These are phyloP conservation scores for Claviceps purpurea DNA, from an alignment of 2,329 filamentous ascomycete species.

Conservation along the genomic window DNA sequence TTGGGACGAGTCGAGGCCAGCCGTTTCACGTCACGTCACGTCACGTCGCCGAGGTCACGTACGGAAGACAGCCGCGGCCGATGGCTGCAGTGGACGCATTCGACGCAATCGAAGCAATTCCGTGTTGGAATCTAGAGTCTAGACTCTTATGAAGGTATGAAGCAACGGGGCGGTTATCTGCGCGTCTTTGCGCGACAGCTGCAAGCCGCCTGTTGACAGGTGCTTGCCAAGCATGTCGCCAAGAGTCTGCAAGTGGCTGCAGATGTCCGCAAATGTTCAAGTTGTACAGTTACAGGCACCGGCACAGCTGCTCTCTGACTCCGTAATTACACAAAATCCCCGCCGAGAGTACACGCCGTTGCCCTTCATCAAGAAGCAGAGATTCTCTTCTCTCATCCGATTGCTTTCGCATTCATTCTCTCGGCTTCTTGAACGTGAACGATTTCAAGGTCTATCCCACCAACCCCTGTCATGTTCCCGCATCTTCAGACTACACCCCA, in stretches of 20 bases:
- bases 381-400: neutral
- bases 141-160: neutral
- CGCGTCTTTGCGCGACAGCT: neutral
- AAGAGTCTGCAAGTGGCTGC: too few species aligned
- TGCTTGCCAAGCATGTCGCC: too few species aligned
- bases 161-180: neutral
- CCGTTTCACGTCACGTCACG: slow-evolving; percentile 1
- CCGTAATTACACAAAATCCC: too few species aligned
- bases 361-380: too few species aligned
- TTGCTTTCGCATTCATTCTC: neutral
- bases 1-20: neutral
- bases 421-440: neutral
- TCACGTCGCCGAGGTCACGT: neutral
- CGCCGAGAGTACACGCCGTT: too few species aligned
- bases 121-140: too few species aligned
- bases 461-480: neutral
- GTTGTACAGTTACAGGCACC: too few species aligned
- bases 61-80: too few species aligned
- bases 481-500: neutral
- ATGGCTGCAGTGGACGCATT: too few species aligned
- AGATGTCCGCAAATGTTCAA: too few species aligned
- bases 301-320: too few species aligned
- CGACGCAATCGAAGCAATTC: too few species aligned
- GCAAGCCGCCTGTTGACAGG: neutral
- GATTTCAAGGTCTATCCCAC: neutral